Conservation (phyloP, 1,284 basidiomycete species). For the Paramarasmius palmivorus region DNA sequence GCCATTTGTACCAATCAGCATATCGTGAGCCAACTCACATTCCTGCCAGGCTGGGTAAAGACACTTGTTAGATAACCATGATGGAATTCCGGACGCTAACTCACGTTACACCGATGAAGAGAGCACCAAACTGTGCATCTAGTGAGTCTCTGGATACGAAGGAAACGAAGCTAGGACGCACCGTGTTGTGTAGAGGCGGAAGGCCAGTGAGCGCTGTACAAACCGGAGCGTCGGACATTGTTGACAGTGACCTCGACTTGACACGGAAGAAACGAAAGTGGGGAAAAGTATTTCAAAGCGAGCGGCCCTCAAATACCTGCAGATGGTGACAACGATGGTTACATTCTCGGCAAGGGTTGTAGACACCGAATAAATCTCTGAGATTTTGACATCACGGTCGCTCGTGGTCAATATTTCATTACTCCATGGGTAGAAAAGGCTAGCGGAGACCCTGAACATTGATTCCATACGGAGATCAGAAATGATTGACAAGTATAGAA, state of each 20-base stretch:
- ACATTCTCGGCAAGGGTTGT: too few species aligned
- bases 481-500: too few species aligned
- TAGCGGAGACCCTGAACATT: too few species aligned
- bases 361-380: too few species aligned
- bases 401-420: too few species aligned
- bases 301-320: too few species aligned
- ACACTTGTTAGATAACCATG: neutral
- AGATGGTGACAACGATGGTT: too few species aligned
- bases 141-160: too few species aligned
- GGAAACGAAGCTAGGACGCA: neutral
- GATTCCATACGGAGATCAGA: too few species aligned
- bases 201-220: neutral
- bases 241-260: neutral
- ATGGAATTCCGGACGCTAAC: neutral
- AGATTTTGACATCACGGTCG: too few species aligned
- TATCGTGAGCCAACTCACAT: constrained; percentile 5
- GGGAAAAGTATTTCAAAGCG: neutral
- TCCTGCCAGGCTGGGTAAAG: constrained; percentile 6
- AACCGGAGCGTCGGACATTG: neutral
- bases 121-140: constrained; percentile 10
- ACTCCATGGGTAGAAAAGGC: too few species aligned
- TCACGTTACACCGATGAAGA: constrained; percentile 14
- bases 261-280: neutral
- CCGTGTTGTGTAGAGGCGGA: constrained; percentile 12
- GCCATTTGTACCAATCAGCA: neutral